These are phyloP conservation scores for Ensete ventricosum DNA, from an alignment of 176 grass and related monocot genomes.

Conservation along the genomic window DNA sequence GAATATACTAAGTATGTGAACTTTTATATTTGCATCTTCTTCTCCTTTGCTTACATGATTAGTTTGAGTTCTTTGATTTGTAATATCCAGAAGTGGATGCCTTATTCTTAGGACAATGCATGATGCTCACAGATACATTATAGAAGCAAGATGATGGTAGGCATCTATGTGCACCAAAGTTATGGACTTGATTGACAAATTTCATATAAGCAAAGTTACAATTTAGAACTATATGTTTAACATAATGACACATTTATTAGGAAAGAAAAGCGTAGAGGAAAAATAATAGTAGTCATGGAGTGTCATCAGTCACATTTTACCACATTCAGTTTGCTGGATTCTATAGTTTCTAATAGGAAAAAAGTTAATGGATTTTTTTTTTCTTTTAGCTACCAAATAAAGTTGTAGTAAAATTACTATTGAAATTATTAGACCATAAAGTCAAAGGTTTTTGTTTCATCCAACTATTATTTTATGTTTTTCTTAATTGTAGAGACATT, in stretches of 20 bases:
- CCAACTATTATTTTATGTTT: constrained; percentile 5
- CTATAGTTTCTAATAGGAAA: background rate
- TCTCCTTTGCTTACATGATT: background rate
- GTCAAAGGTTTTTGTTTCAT: background rate
- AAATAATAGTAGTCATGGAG: background rate
- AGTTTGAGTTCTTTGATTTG: background rate
- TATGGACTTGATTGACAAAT: background rate
- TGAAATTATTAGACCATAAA: background rate
- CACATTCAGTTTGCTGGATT: background rate
- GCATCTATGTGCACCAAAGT: too few relatives aligned
- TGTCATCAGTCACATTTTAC: background rate
- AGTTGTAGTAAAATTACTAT: background rate
- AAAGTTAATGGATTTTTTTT: background rate
- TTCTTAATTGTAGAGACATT: constrained; percentile 39
- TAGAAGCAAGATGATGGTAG: too few relatives aligned
- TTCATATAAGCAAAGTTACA: background rate
- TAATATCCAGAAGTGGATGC: background rate
- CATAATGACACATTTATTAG: too few relatives aligned
- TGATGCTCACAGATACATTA: too few relatives aligned
- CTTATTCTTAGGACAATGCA: too few relatives aligned
- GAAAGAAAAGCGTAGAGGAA: too few relatives aligned
- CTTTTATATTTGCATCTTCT: background rate
- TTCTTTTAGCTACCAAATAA: background rate
- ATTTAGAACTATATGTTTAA: too few relatives aligned
- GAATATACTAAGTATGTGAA: constrained; percentile 35